Evolutionary conservation across 495 filamentous ascomycete species (phyloP).

Genomic region (Hypoxylon trugodes): DNA sequence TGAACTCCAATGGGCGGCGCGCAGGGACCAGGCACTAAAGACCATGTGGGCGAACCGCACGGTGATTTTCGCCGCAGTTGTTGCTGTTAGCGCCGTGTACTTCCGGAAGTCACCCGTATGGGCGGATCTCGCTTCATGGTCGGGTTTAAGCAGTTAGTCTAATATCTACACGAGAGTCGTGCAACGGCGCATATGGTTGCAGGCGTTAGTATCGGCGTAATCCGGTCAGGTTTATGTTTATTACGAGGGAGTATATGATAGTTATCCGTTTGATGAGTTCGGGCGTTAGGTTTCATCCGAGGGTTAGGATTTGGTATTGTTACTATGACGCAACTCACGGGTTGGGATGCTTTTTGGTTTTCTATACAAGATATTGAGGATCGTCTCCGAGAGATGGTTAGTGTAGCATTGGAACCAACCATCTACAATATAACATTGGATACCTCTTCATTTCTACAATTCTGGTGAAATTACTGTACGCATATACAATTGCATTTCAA

Average conservation of each 20-base stretch:
- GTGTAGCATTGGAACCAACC: neutral
- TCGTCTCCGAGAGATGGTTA: conserved; percentile 5
- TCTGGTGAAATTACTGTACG: neutral
- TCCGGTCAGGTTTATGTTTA: too few species aligned
- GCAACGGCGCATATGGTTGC: neutral
- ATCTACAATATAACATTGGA: neutral
- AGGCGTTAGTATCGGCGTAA: too few species aligned
- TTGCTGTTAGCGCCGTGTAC: conserved; percentile 63
- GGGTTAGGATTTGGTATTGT: neutral
- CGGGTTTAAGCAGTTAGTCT: conserved; percentile 5
- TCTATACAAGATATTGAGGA: conserved; percentile 1
- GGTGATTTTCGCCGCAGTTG: conserved; percentile 68
- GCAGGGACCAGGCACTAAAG: conserved; percentile 59
- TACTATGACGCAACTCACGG: neutral
- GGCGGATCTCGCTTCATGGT: conserved; percentile 38
- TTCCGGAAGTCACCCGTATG: conserved; percentile 45
- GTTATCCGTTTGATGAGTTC: too few species aligned
- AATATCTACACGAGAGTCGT: conserved; percentile 9
- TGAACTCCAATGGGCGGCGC: conserved; percentile 71
- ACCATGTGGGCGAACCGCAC: conserved; percentile 68
- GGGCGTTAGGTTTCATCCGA: too few species aligned
- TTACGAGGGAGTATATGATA: too few species aligned
- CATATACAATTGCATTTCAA: neutral
- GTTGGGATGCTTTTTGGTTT: neutral
- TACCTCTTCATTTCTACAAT: neutral